phyloP scores from a whole-genome alignment of 768 basidiomycete genomes.

The Neoboletus magnificus region DNA sequence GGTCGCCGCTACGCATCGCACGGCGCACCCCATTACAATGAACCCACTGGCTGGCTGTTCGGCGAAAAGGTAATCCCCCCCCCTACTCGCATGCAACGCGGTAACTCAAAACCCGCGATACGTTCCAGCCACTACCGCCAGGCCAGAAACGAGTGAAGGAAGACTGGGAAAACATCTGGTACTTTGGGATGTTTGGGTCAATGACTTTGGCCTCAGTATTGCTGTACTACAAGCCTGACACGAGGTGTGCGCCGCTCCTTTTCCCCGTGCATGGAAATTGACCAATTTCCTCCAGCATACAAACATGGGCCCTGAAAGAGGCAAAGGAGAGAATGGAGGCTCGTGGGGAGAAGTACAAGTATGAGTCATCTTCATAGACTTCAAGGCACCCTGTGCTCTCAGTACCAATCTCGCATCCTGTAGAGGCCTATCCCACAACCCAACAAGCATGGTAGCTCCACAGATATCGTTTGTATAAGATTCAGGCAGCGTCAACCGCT shows the following conservation, averaged over 20 bases:
- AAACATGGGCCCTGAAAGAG: conserved; percentile 89
- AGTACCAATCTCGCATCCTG: conserved; percentile 1
- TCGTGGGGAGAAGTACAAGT: conserved; percentile 86
- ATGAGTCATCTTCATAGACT: conserved; percentile 52
- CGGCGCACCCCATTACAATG: conserved; percentile 81
- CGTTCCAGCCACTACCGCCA: conserved; percentile 61
- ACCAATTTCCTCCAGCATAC: conserved; percentile 54
- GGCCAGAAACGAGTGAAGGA: conserved; percentile 87
- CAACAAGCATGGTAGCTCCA: background rate
- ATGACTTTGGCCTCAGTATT: conserved; percentile 74
- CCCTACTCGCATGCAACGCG: background rate
- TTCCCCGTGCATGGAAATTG: background rate
- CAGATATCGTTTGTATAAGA: background rate
- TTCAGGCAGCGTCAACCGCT: background rate
- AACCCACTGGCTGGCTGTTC: conserved; percentile 84
- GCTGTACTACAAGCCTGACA: conserved; percentile 91
- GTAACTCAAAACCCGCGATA: background rate
- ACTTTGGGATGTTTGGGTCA: conserved; percentile 86
- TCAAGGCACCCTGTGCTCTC: conserved; percentile 1
- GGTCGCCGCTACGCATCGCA: conserved; percentile 62
- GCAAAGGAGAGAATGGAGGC: conserved; percentile 90
- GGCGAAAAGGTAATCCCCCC: conserved; percentile 69
- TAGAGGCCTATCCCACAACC: background rate
- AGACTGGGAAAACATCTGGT: conserved; percentile 90
- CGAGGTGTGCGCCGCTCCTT: conserved; percentile 54